Evolutionary conservation across 495 filamentous ascomycete genomes (phyloP), one percentile per base, ranked within the genome.

Genomic region (Tuber indicum): DNA sequence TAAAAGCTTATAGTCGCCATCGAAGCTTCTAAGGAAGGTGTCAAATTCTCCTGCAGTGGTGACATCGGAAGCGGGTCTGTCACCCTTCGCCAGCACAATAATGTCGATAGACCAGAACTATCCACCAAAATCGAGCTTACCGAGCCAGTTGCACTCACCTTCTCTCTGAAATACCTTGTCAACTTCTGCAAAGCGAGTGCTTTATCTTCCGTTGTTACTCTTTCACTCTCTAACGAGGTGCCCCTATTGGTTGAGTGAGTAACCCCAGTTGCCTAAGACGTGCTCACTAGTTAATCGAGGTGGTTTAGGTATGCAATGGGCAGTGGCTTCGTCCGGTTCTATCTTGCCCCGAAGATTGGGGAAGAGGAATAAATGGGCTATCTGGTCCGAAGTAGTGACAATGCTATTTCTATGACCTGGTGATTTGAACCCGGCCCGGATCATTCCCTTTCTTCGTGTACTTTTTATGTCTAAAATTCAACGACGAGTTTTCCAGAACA

Each of bases 151-250:
- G 88, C 92, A 70, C 90, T 99, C 69, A 99, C 95, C 46, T 99
- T 99, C 89, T 98, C 96, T 70, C 92, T 98, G 81, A 99, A 99
- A 86, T 99, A 99, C 87, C 90, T 99, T 8, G 93, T 96, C 89
- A 97, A 97, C 89, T 99, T 99, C 88, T 98, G 96, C 91, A 99
- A 99, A 88, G 96, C 96, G 52, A 91, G 92, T 83, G 90, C 91
- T 74, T 87, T 99, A 74, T 96, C 94, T 75, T 86, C 83, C 83
- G 88, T 89, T 73, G 96, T 99, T 82, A 94, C 91, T 84, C 89
- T 99, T 81, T 94, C 92, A 86, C 88, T 99, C 72, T 97, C 94
- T 71, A 94, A 93, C 84, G 96, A 99, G 86, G 94, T 99, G 66
- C 96, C 96, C 39, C 90, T 99, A 81, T 87, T 98, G 75, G 96